Evolutionary conservation across 495 filamentous ascomycete species (phyloP), one percentile per base, ranked within the genome.

Genomic region (Penicillium ochrochloron): DNA sequence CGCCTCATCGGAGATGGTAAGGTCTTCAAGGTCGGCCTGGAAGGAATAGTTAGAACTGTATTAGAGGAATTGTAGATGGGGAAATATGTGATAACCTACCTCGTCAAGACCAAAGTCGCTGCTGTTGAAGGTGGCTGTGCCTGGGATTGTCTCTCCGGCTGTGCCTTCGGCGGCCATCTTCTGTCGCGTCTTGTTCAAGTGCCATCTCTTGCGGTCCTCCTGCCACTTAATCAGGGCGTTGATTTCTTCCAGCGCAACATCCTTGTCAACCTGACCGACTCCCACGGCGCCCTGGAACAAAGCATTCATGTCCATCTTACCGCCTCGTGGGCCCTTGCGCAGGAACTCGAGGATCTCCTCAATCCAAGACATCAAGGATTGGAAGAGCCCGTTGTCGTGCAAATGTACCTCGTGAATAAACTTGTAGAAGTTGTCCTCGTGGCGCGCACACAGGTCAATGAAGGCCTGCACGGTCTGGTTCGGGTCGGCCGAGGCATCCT

Each of bases 391-490:
- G 68, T 99, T 94, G 74, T 99, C 95, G 73, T 99, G 95, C n/a
- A 91, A 86, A 74, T 99, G 95, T 1, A 98, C 95, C 76, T 99
- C 96, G 71, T 99, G 95, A 3, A 99, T 88, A 72, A 99, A 99
- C 72, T 97, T 97, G 83, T 99, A 99, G 73, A 99, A 96, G 80
- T 96, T 94, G 72, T 92, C 87, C 78, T 99, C 90, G 74, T 99
- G 95, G 17, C 95, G 88, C 61, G 92, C 91, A 75, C 95, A 99
- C 46, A 99, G 86, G 74, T 99, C 96, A 73, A 98, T 99, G 74
- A 99, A 99, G 39, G 92, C 85, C 75, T 99, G 95, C n/a, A 99
- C 95, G 0, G 95, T 99, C 78, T 97, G 93, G 77, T 99, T 99
- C 15, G 95, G 95, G 72, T 99, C 95, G 0, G 93, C 93, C 0